Evolutionary conservation across 2,329 filamentous ascomycete genomes (phyloP).

Genomic region (Aquanectria penicillioides): DNA sequence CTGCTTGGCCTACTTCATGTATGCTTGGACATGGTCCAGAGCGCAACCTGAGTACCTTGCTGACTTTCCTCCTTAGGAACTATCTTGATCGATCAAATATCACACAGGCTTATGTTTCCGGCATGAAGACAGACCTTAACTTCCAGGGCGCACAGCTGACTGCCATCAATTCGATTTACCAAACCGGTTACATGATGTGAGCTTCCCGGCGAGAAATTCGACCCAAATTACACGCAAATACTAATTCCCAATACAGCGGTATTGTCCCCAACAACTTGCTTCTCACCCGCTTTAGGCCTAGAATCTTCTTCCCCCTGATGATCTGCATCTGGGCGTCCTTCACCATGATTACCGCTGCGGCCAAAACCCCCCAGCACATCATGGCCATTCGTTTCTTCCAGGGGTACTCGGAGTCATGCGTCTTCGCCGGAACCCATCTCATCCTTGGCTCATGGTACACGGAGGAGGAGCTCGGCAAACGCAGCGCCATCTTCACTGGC

Average conservation of each 20-base stretch:
- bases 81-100: slow-evolving; percentile 43
- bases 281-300: slow-evolving; percentile 66
- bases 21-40: neutral
- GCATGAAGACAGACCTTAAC: slow-evolving; percentile 59
- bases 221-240: slow-evolving; percentile 65
- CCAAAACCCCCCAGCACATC: slow-evolving; percentile 41
- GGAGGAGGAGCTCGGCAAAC: slow-evolving; percentile 63
- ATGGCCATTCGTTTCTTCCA: slow-evolving; percentile 34
- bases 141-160: slow-evolving; percentile 62
- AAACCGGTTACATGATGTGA: slow-evolving; percentile 38
- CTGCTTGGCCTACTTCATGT: slow-evolving; percentile 46
- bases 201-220: too few relatives aligned
- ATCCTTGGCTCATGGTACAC: slow-evolving; percentile 61
- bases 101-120: slow-evolving; percentile 49
- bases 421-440: slow-evolving; percentile 41
- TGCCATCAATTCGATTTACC: slow-evolving; percentile 17
- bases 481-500: slow-evolving; percentile 66
- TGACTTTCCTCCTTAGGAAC: slow-evolving; percentile 48
- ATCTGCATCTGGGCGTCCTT: slow-evolving; percentile 68
- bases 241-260: slow-evolving; percentile 49
- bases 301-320: slow-evolving; percentile 67
- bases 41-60: slow-evolving; percentile 39
- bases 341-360: slow-evolving; percentile 57
- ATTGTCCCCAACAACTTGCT: slow-evolving; percentile 66
- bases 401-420: slow-evolving; percentile 32